Percentiles rank a stretch among this genome's conserved stretches.
These are phyloP conservation scores for Apiotrichum siamense DNA, from an alignment of 1,284 basidiomycete species.

Conservation along the genomic window DNA sequence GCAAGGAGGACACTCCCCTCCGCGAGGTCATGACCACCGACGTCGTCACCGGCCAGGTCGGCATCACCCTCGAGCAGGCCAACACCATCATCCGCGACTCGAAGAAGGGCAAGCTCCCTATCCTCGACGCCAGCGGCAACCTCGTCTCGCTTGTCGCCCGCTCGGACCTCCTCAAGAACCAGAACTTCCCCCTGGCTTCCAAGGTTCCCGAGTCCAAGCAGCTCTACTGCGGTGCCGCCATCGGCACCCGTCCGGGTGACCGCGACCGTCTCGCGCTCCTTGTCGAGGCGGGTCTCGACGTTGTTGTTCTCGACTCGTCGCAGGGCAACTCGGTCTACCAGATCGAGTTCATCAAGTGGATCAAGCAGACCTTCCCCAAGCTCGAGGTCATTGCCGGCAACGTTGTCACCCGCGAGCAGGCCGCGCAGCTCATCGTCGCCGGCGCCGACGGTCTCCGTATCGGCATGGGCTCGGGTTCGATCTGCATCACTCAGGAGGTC, in stretches of 20 bases:
- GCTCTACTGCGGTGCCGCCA: conserved; percentile 92
- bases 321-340: conserved; percentile 95
- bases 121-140: conserved; percentile 68
- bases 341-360: conserved; percentile 91
- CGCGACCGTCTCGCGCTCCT: conserved; percentile 77
- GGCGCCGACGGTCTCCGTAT: conserved; percentile 91
- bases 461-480: conserved; percentile 97
- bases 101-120: conserved; percentile 96
- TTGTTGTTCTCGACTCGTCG: conserved; percentile 90
- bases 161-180: conserved; percentile 96
- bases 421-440: conserved; percentile 85
- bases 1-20: conserved; percentile 61
- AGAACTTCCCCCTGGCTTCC: conserved; percentile 90
- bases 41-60: conserved; percentile 74
- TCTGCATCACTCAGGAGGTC: conserved; percentile 99
- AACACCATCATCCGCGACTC: conserved; percentile 92
- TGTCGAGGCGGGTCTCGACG: conserved; percentile 90
- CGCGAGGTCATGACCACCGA: conserved; percentile 84
- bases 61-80: conserved; percentile 84
- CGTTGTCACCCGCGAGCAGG: conserved; percentile 96
- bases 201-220: conserved; percentile 91
- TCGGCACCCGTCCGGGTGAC: conserved; percentile 89
- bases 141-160: conserved; percentile 85
- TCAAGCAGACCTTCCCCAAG: conserved; percentile 76
- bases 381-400: conserved; percentile 95